phyloP scores from a whole-genome alignment of 805 yeast genomes.

The Pichia nakasei region DNA sequence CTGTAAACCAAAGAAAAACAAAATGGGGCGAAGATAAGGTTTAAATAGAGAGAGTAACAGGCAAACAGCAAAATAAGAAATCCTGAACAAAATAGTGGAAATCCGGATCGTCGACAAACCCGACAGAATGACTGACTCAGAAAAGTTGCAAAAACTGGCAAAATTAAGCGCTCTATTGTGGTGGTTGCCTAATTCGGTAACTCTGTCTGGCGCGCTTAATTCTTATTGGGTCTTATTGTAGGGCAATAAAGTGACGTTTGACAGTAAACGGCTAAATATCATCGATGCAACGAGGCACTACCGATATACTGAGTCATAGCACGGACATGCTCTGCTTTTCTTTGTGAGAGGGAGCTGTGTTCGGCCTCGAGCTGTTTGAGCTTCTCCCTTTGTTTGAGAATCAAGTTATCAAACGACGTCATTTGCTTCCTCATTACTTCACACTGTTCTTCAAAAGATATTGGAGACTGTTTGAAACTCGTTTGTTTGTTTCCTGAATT shows the following conservation, averaged over 20 bases:
- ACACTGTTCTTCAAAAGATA: not conserved
- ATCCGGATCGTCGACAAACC: no score
- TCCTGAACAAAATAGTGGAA: not conserved
- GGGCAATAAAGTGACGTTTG: not conserved
- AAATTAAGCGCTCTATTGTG: conserved; percentile 11
- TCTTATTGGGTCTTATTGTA: not conserved
- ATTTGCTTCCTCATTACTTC: not conserved
- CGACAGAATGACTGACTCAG: no score
- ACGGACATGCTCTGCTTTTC: not conserved
- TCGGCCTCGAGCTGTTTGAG: not conserved
- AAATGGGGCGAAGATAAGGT: not conserved
- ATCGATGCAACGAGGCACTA: no score
- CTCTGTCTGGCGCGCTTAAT: conserved; percentile 10
- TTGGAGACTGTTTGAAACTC: not conserved
- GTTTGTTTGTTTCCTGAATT: not conserved
- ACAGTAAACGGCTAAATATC: not conserved
- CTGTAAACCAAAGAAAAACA: not conserved
- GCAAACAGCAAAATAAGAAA: not conserved
- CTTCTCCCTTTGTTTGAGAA: not conserved
- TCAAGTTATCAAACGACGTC: not conserved
- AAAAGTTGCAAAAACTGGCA: no score
- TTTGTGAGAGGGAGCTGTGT: not conserved
- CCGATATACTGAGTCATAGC: not conserved
- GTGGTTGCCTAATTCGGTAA: conserved; percentile 13
- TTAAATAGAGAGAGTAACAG: not conserved